Percentiles rank a stretch among this genome's conserved stretches.
Evolutionary conservation across 2,329 filamentous ascomycete species (phyloP).

Genomic region (Aureobasidium namibiae): DNA sequence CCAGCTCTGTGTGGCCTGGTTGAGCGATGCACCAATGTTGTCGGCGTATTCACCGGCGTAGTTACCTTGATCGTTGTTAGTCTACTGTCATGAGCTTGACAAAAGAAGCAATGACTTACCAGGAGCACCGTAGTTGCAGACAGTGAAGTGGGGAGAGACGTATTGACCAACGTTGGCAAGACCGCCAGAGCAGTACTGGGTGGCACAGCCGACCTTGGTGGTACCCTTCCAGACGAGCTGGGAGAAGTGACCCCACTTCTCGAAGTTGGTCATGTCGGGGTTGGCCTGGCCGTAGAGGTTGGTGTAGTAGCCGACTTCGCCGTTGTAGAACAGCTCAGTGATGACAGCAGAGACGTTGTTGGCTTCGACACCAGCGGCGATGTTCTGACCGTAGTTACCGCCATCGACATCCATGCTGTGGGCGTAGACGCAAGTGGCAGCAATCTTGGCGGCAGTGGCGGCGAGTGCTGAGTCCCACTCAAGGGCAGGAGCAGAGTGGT

Average conservation of each 20-base stretch:
- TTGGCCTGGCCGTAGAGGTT: slow-evolving; percentile 50
- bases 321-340: slow-evolving; percentile 83
- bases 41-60: slow-evolving; percentile 43
- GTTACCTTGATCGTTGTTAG: slow-evolving; percentile 42
- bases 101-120: slow-evolving; percentile 45
- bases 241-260: slow-evolving; percentile 65
- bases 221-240: slow-evolving; percentile 65
- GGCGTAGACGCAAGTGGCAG: slow-evolving; percentile 59
- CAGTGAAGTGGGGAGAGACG: slow-evolving; percentile 58
- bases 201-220: slow-evolving; percentile 55
- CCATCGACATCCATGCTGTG: slow-evolving; percentile 62
- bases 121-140: slow-evolving; percentile 76
- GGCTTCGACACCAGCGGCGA: slow-evolving; percentile 59
- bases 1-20: slow-evolving; percentile 12
- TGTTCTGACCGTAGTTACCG: slow-evolving; percentile 81
- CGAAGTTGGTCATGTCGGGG: slow-evolving; percentile 56
- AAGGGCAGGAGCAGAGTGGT: slow-evolving; percentile 63
- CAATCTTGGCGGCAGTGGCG: slow-evolving; percentile 54
- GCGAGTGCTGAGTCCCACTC: slow-evolving; percentile 59
- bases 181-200: slow-evolving; percentile 48
- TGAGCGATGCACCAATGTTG: slow-evolving; percentile 41
- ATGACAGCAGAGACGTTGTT: slow-evolving; percentile 58
- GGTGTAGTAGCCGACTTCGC: slow-evolving; percentile 54
- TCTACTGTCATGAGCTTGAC: slow-evolving; percentile 1
- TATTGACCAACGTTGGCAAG: slow-evolving; percentile 35